Base-by-base conservation (phyloP, 345 rosid species). In the Odontarrhena argentea region DNA sequence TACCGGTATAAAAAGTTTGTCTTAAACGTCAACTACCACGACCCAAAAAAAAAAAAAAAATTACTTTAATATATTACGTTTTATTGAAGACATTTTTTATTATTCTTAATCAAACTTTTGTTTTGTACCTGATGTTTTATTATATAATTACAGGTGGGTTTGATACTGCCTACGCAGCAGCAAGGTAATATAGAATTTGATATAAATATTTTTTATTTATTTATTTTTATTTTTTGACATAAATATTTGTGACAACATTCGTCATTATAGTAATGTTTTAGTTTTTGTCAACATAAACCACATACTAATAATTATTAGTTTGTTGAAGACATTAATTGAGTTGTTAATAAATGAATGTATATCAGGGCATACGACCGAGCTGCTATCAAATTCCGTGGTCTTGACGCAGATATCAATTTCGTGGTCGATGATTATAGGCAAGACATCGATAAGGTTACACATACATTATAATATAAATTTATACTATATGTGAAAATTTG, bases 351-450 rank as follows among this genome's bases (percentile, higher is more conserved):
- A 18, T 51, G 28, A 62, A 55, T 45, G 8, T 15, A 54, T 46
- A 60, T n/a, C 83, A 90, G 98, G 81, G 96, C 98, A 4, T 93
- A 93, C 59, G 98, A 93, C 78, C 88, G 94, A 72, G 98, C 97
- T 55, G 98, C 98, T 62, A 88, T 93, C 65, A 93, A 86, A 71
- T 93, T 93, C 73, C 85, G 98, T 70, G 98, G 98, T 40, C 83
- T 83, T 52, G 91, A 83, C 65, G 98, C 97, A 40, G 98, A 93
- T 74, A 93, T 93, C 71, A 93, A 93, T 72, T 93, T 93, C 73
- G 81, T 24, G 48, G 86, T 88, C 15, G 70, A 76, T 55, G 98
- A 93, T 78, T 93, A 93, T 52, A 92, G 82, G 50, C 96, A 86
- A 12, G 97, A 90, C 69, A 70, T 90, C 60, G 83, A 80, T 64